Evolutionary conservation across 305 asterid genomes (phyloP).

Genomic region (Fraxinus paxiana): DNA sequence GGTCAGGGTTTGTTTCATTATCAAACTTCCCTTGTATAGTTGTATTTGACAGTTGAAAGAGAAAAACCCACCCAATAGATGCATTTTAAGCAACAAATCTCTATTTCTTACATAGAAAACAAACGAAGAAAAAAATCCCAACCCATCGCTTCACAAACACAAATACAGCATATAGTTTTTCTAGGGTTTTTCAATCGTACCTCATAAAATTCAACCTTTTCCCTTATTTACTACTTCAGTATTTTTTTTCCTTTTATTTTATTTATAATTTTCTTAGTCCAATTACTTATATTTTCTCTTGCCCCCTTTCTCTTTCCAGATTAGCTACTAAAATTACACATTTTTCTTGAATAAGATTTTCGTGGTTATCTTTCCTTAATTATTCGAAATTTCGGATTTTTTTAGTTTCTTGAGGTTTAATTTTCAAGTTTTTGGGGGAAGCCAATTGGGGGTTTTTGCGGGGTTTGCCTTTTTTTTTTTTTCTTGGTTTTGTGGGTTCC

Average conservation of each 20-base stretch:
- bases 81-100: neutral
- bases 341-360: neutral
- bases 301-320: neutral
- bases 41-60: neutral
- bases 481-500: constrained; percentile 2
- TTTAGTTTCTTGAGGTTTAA: neutral
- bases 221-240: neutral
- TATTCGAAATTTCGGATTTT: neutral
- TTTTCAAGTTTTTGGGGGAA: neutral
- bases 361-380: neutral
- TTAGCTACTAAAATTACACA: neutral
- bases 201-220: neutral
- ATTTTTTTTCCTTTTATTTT: neutral
- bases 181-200: neutral
- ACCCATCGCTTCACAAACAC: neutral
- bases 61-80: neutral
- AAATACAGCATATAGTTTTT: neutral
- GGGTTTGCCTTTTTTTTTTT: neutral
- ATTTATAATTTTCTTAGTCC: neutral
- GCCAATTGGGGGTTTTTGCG: neutral
- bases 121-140: neutral
- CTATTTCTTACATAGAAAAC: neutral
- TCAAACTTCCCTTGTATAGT: neutral
- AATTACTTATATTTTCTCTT: neutral
- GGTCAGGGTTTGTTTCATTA: constrained; percentile 13